Conservation (phyloP, 148 eudicot species). For the Vaccinium darrowii region DNA sequence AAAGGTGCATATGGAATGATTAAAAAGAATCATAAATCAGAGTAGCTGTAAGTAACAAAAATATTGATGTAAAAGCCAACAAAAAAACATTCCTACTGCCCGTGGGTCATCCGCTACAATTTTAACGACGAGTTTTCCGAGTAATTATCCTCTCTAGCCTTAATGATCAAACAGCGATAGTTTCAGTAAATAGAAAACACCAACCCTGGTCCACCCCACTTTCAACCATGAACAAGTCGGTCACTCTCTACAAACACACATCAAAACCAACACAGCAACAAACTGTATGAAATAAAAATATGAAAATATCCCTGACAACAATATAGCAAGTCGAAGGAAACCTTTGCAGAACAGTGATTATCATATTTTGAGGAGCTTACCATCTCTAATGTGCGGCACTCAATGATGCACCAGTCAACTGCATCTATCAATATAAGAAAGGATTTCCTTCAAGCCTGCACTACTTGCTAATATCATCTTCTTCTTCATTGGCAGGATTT, state of each 20-base stretch:
- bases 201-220: not conserved
- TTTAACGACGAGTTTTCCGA: not conserved
- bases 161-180: not conserved
- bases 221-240: not conserved
- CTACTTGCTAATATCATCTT: constrained; percentile 10
- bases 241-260: not conserved
- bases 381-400: not conserved
- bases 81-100: not conserved
- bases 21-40: not conserved
- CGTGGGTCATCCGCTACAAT: not conserved
- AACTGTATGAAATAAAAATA: not conserved
- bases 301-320: not conserved
- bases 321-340: not conserved
- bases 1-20: not conserved
- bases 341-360: not conserved
- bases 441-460: not conserved
- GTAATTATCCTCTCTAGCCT: not conserved
- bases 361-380: not conserved
- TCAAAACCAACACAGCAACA: not conserved
- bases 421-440: not conserved
- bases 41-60: not conserved
- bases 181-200: not conserved
- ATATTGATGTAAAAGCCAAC: not conserved
- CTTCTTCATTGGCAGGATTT: constrained; percentile 47
- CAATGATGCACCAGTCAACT: not conserved